Conservation (phyloP, 2,329 filamentous ascomycete genomes). For the Trichoderma sp. region DNA sequence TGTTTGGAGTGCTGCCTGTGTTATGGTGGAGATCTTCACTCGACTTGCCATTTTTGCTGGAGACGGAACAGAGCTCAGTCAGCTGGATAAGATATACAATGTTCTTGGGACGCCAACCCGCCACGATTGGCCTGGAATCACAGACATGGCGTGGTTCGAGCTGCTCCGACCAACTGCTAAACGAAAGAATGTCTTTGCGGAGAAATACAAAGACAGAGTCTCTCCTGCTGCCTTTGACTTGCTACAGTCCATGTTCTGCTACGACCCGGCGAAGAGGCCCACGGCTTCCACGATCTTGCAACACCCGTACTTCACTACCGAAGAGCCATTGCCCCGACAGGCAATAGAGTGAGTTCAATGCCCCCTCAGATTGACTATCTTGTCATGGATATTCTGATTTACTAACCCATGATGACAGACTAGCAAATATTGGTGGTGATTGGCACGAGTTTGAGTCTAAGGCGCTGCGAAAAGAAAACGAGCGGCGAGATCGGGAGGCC, state of each 20-base stretch:
- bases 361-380: not conserved
- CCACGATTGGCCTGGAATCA: slow-evolving; percentile 80
- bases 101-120: slow-evolving; percentile 84
- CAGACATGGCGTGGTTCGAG: slow-evolving; percentile 98
- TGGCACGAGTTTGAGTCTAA: slow-evolving; percentile 99
- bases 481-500: slow-evolving; percentile 59
- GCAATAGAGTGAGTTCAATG: slow-evolving; percentile 68
- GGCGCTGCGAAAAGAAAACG: slow-evolving; percentile 84
- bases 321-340: slow-evolving; percentile 74
- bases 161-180: slow-evolving; percentile 76
- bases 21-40: slow-evolving; percentile 95
- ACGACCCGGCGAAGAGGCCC: slow-evolving; percentile 80
- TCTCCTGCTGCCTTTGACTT: slow-evolving; percentile 81
- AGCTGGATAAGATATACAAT: slow-evolving; percentile 95
- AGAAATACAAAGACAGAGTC: slow-evolving; percentile 75
- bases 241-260: slow-evolving; percentile 79
- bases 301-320: slow-evolving; percentile 82
- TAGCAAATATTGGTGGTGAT: slow-evolving; percentile 80
- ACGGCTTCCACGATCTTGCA: slow-evolving; percentile 79
- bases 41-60: slow-evolving; percentile 91
- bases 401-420: slow-evolving; percentile 42
- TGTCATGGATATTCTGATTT: slow-evolving; percentile 23
- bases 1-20: slow-evolving; percentile 96
- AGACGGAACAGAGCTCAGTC: slow-evolving; percentile 91
- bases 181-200: slow-evolving; percentile 71